Evolutionary conservation across 2,329 filamentous ascomycete species (phyloP).

Genomic region (Grosmannia huntii): DNA sequence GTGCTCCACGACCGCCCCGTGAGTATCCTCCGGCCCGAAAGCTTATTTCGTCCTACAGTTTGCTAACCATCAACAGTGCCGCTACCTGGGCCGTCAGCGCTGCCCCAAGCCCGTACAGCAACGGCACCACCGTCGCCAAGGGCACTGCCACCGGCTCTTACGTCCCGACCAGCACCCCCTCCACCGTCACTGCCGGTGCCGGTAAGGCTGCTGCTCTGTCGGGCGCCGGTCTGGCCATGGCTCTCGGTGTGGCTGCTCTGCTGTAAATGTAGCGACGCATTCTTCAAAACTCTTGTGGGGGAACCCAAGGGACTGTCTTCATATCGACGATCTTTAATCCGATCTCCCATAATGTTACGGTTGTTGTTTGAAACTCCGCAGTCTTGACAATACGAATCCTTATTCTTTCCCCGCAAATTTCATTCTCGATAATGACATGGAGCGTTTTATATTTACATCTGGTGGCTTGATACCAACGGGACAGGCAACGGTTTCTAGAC

Average conservation of each 20-base stretch:
- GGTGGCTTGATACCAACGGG: slow-evolving; percentile 1
- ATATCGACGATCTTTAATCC: neutral
- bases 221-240: slow-evolving; percentile 45
- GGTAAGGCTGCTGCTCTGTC: slow-evolving; percentile 43
- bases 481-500: slow-evolving; percentile 1
- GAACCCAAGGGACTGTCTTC: neutral
- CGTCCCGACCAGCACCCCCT: slow-evolving; percentile 27
- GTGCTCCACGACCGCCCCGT: slow-evolving; percentile 33
- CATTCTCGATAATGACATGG: slow-evolving; percentile 4
- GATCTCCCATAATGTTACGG: neutral
- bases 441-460: slow-evolving; percentile 1
- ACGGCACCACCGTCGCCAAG: slow-evolving; percentile 20
- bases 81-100: neutral
- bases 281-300: slow-evolving; percentile 4
- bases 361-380: slow-evolving; percentile 1
- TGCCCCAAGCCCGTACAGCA: slow-evolving; percentile 19
- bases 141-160: slow-evolving; percentile 13
- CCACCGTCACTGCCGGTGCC: slow-evolving; percentile 40
- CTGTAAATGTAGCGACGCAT: slow-evolving; percentile 34
- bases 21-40: neutral
- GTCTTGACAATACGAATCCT: slow-evolving; percentile 6
- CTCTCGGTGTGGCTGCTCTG: slow-evolving; percentile 45
- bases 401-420: neutral
- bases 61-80: neutral
- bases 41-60: neutral